Base-by-base conservation (phyloP, 805 yeast genomes). In the Hanseniaspora nectarophila region DNA sequence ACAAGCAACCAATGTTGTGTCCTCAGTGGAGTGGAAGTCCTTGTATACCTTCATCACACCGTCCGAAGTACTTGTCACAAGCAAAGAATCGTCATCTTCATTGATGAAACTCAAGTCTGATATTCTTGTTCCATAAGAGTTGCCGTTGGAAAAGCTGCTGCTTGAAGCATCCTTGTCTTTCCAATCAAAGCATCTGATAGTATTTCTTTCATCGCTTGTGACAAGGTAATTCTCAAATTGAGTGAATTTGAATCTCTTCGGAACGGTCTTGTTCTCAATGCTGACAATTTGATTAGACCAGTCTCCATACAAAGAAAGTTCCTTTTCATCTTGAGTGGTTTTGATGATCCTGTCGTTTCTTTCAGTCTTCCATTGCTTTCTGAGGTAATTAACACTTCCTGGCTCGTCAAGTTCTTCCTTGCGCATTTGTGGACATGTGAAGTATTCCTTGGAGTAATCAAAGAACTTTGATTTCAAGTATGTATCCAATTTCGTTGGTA, bases 381-480 rank as follows among this genome's bases (percentile, higher is more conserved):
- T 81, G 33, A 85, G 79, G 59, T 85, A 86, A 56, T 85, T 89
- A 54, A 81, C 78, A 53, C 95, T 85, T 0, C 97, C 97, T 0
- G 95, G 92, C 63, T 88, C 95, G 59, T 90, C 97, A 16, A 79
- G 68, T 58, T 90, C 97, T 51, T 77, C 75, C 54, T 78, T 81
- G 10, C 85, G 80, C 82, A 89, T 82, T 62, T 90, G 97, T 0
- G 98, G 97, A 62, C 89, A 97, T 61, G 89, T 95, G 69, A 90
- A 92, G 61, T 88, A 89, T 64, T 92, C 98, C 54, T 86, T 63
- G 59, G 84, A 77, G 64, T 82, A 85, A 48, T 81, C 85, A 56
- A 84, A 75, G 59, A 85, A 82, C 6, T 77, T 76, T 9, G 86
- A 80, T 4, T 71, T 70, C 10, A 77, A 63, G 0, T 86, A 83